These are phyloP conservation scores for Entamoeba moshkovskii DNA, from an alignment of 208 protist species.

Conservation along the genomic window DNA sequence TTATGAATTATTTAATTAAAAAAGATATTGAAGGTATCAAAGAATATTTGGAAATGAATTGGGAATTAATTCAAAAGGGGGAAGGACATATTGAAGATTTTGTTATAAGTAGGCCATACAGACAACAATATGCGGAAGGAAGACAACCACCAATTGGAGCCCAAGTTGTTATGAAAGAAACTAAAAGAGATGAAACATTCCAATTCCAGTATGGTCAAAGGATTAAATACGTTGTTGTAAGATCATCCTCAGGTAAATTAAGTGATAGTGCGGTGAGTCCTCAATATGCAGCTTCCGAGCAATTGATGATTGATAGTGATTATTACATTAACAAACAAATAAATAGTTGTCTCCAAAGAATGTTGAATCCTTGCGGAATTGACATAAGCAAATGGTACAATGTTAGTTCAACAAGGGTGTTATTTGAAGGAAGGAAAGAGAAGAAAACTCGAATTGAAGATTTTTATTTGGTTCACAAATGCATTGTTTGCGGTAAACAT, in stretches of 20 bases:
- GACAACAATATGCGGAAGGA: constrained; percentile 34
- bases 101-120: constrained; percentile 53
- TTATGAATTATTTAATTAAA: constrained; percentile 48
- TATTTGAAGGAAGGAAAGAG: no score
- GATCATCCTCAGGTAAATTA: not conserved
- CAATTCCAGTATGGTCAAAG: constrained; percentile 49
- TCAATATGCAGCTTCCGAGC: not conserved
- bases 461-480: no score
- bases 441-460: no score
- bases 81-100: constrained; percentile 45
- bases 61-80: constrained; percentile 34
- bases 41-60: constrained; percentile 46
- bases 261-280: not conserved
- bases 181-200: constrained; percentile 36
- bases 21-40: constrained; percentile 49
- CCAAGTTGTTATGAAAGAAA: constrained; percentile 29
- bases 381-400: no score
- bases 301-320: not conserved
- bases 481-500: no score
- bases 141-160: constrained; percentile 30
- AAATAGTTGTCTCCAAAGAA: not conserved
- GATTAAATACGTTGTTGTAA: constrained; percentile 55
- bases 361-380: not conserved
- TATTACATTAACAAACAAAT: not conserved
- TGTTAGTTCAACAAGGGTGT: no score